Percentiles rank a stretch among this genome's conserved stretches.
These are phyloP conservation scores for Lenwebbia sp. DNA, from an alignment of 345 rosid genomes.

Conservation along the genomic window DNA sequence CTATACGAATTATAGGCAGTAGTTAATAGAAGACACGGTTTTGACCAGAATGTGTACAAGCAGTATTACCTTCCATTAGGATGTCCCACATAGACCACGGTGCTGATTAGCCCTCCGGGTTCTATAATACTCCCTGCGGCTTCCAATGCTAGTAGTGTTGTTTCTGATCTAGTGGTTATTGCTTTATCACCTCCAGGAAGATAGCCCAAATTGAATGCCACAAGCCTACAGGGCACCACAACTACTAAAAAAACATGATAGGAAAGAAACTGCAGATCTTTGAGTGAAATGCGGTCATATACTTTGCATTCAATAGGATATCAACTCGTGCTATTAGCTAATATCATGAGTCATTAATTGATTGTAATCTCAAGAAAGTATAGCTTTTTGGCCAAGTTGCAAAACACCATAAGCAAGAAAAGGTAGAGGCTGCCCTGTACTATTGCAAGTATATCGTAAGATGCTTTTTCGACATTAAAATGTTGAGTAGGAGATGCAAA, in stretches of 20 bases:
- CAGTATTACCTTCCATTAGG: constrained; percentile 66
- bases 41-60: background rate
- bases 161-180: constrained; percentile 42
- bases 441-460: background rate
- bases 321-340: background rate
- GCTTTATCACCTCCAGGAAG: constrained; percentile 86
- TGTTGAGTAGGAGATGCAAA: background rate
- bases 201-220: constrained; percentile 89
- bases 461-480: background rate
- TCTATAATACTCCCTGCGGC: constrained; percentile 52
- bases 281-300: background rate
- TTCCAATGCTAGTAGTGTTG: constrained; percentile 56
- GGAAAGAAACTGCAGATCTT: background rate
- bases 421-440: background rate
- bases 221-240: constrained; percentile 31
- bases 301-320: background rate
- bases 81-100: constrained; percentile 78
- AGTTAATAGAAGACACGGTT: background rate
- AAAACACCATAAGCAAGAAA: background rate
- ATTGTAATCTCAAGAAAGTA: background rate
- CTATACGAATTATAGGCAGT: background rate
- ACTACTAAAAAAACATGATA: background rate
- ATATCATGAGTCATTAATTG: background rate
- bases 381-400: background rate
- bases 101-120: constrained; percentile 72